Conservation (phyloP, 768 basidiomycete genomes). For the Infundibulicybe gibba region DNA sequence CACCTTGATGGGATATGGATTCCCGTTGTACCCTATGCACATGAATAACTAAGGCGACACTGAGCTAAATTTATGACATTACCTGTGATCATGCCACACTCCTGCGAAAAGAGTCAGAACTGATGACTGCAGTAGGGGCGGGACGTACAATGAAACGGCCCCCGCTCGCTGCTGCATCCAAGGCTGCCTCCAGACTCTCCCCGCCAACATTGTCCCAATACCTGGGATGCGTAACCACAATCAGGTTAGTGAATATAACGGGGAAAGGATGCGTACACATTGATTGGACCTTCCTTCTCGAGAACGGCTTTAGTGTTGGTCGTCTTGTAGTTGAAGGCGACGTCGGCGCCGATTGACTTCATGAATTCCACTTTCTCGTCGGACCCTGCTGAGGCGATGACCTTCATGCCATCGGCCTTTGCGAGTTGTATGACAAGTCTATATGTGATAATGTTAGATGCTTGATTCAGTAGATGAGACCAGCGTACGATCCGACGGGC, state of each 20-base stretch:
- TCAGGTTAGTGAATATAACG: not conserved
- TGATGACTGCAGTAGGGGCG: not conserved
- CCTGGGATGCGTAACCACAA: slow-evolving; percentile 17
- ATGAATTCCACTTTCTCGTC: slow-evolving; percentile 68
- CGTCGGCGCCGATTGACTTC: slow-evolving; percentile 57
- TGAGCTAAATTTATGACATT: not conserved
- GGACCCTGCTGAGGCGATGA: slow-evolving; percentile 68
- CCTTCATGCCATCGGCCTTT: slow-evolving; percentile 49
- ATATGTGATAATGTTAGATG: not conserved
- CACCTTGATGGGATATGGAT: slow-evolving; percentile 21
- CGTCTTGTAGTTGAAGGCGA: slow-evolving; percentile 74
- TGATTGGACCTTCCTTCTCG: slow-evolving; percentile 44
- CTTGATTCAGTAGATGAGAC: not conserved
- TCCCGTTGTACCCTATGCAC: slow-evolving; percentile 25
- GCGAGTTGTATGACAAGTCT: slow-evolving; percentile 50
- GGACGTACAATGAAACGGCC: slow-evolving; percentile 48
- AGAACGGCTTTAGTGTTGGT: slow-evolving; percentile 46
- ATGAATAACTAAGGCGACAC: not conserved
- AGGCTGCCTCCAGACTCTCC: slow-evolving; percentile 52
- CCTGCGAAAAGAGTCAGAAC: slow-evolving; percentile 10
- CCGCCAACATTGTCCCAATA: slow-evolving; percentile 64
- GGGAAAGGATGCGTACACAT: slow-evolving; percentile 25
- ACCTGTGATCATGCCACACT: slow-evolving; percentile 37
- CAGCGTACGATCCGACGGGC: slow-evolving; percentile 57
- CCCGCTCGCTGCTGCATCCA: slow-evolving; percentile 36